phyloP scores from a whole-genome alignment of 192 early-diverging fungal genomes.

The Coemansia sp. region DNA sequence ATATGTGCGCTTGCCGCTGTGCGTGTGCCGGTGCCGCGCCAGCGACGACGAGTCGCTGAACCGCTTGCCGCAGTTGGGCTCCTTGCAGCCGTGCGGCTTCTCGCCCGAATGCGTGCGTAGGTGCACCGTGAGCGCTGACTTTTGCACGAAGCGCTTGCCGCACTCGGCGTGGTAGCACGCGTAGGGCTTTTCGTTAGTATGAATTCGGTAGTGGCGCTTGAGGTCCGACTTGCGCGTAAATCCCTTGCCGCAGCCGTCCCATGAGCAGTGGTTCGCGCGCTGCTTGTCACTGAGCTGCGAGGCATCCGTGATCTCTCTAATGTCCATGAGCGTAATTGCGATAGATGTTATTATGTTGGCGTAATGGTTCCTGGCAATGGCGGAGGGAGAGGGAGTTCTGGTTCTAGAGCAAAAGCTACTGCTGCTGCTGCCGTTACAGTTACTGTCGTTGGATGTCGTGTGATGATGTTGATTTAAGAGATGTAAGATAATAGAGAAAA shows the following conservation, averaged over 20 bases:
- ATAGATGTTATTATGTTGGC: not conserved
- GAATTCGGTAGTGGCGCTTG: slow-evolving; percentile 75
- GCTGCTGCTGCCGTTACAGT: not conserved
- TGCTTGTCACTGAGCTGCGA: slow-evolving; percentile 43
- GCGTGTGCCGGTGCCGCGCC: slow-evolving; percentile 75
- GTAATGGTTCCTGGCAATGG: not conserved
- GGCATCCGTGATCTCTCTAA: slow-evolving; percentile 38
- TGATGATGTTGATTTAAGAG: not conserved
- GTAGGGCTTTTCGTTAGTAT: slow-evolving; percentile 80
- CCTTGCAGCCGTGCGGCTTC: slow-evolving; percentile 70
- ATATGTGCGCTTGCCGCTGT: slow-evolving; percentile 79
- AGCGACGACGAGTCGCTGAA: slow-evolving; percentile 82
- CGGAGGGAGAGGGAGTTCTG: not conserved
- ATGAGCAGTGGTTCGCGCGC: slow-evolving; percentile 57
- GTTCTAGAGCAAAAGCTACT: not conserved
- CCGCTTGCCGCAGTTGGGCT: slow-evolving; percentile 69
- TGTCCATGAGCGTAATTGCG: slow-evolving; percentile 30
- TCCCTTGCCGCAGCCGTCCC: slow-evolving; percentile 64
- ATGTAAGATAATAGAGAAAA: not conserved
- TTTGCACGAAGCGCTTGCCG: slow-evolving; percentile 84
- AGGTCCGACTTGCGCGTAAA: slow-evolving; percentile 75
- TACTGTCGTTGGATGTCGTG: not conserved
- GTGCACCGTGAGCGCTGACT: slow-evolving; percentile 81
- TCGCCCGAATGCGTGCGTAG: slow-evolving; percentile 78
- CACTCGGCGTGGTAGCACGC: slow-evolving; percentile 64